Evolutionary conservation across 2,329 filamentous ascomycete genomes (phyloP), one percentile per base, ranked within the genome.

Genomic region (Penicillium fuscoglaucum): DNA sequence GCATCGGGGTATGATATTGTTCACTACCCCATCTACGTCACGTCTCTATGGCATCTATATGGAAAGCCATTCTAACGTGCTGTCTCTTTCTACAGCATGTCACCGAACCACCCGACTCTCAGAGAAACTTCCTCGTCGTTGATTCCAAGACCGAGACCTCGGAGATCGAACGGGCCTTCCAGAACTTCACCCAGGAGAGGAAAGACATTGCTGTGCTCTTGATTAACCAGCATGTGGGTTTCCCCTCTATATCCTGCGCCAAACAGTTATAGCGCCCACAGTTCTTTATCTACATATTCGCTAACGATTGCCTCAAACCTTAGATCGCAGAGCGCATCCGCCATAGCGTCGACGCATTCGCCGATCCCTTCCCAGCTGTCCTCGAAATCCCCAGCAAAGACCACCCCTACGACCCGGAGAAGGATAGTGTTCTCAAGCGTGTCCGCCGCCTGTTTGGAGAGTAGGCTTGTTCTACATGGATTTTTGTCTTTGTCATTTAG

Each of bases 371-470:
- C 78, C 95, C 95, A n/a, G 89, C 92, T 24, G 84, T 99, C 55
- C 86, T 99, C 58, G 95, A 99, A 78, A 98, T 99, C 61, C 95
- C 95, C 26, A 96, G 91, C 79, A 99, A 99, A 83, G 95, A 99
- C 76, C 95, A 99, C 75, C 95, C 95, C 2, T 99, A 99, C 73
- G 93, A 99, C 70, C 95, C 95, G 0, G 95, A 99, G 79, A 99
- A 99, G 82, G 95, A 99, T 76, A 98, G 93, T 72, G 93, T 99
- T 44, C 77, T 99, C 78, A 90, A 93, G 79, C 85, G 95, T 66
- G 95, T 99, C 64, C 81, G 85, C 74, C 85, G 87, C 70, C 71
- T 90, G 63, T 89, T 89, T 76, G 87, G 87, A 65, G 87, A 83
- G 69, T 82, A 68, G 61, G 7, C 51, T 13, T 37, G 17, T 24